Conservation (phyloP, 164 flowering plant species). For the Piper longum region DNA sequence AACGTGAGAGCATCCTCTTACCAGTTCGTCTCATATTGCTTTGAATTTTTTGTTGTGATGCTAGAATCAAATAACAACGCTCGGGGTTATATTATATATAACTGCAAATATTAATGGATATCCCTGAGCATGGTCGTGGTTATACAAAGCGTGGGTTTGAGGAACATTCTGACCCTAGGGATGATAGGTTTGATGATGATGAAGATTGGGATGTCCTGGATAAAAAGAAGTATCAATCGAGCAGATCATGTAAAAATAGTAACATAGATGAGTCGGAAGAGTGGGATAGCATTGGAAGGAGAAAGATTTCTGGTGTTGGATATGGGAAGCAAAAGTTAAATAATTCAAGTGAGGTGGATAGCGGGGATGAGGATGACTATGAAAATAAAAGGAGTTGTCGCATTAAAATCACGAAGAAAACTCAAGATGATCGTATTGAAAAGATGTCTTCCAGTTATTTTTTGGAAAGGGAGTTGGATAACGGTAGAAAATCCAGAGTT, state of each 20-base stretch:
- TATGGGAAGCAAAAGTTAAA: conserved; percentile 50
- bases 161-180: conserved; percentile 35
- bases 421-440: conserved; percentile 57
- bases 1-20: too few species aligned
- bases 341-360: conserved; percentile 46
- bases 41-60: too few species aligned
- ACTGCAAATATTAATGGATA: conserved; percentile 30
- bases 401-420: conserved; percentile 53
- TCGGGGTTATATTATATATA: too few species aligned
- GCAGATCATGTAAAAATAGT: conserved; percentile 51
- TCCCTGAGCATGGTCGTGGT: conserved; percentile 41
- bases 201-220: conserved; percentile 67
- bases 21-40: too few species aligned
- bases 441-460: conserved; percentile 67
- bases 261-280: conserved; percentile 53
- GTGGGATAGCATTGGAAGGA: conserved; percentile 43
- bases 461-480: conserved; percentile 57
- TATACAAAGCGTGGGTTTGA: conserved; percentile 36
- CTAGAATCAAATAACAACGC: too few species aligned
- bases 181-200: conserved; percentile 44
- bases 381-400: conserved; percentile 44
- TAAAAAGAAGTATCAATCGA: conserved; percentile 58
- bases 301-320: conserved; percentile 43
- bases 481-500: conserved; percentile 38
- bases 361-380: conserved; percentile 61